Conservation (phyloP, 2,329 filamentous ascomycete genomes). For the Cladosporium sp. region DNA sequence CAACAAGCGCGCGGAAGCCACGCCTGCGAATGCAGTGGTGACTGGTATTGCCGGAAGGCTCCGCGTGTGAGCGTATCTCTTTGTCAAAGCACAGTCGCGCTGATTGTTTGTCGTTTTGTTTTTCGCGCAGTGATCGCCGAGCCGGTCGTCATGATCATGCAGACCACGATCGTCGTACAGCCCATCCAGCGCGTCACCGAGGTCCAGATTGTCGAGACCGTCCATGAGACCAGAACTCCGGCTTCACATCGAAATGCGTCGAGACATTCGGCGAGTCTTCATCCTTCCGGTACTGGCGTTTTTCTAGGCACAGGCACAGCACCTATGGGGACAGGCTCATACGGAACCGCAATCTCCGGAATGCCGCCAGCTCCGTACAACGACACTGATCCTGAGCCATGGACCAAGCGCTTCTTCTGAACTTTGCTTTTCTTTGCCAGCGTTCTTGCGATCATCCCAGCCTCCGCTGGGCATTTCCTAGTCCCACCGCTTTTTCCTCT, state of each 20-base stretch:
- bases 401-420: background rate
- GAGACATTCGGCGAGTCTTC: background rate
- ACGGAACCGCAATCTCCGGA: background rate
- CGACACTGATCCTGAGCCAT: background rate
- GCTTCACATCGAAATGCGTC: background rate
- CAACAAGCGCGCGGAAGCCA: slow-evolving; percentile 1
- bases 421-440: background rate
- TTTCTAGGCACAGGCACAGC: background rate
- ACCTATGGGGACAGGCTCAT: background rate
- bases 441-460: too few relatives aligned
- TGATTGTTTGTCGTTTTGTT: slow-evolving; percentile 14
- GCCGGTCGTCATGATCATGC: slow-evolving; percentile 20
- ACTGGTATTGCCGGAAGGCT: slow-evolving; percentile 24
- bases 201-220: slow-evolving; percentile 18
- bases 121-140: slow-evolving; percentile 13
- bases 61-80: slow-evolving; percentile 12
- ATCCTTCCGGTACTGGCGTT: background rate
- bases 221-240: background rate
- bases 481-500: too few relatives aligned
- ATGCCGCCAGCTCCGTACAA: background rate
- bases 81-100: slow-evolving; percentile 9
- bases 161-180: slow-evolving; percentile 19
- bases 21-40: slow-evolving; percentile 9
- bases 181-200: slow-evolving; percentile 19
- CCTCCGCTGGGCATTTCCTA: too few relatives aligned